Conservation (phyloP, 495 filamentous ascomycete species). For the Hypomontagnella monticulosa region DNA sequence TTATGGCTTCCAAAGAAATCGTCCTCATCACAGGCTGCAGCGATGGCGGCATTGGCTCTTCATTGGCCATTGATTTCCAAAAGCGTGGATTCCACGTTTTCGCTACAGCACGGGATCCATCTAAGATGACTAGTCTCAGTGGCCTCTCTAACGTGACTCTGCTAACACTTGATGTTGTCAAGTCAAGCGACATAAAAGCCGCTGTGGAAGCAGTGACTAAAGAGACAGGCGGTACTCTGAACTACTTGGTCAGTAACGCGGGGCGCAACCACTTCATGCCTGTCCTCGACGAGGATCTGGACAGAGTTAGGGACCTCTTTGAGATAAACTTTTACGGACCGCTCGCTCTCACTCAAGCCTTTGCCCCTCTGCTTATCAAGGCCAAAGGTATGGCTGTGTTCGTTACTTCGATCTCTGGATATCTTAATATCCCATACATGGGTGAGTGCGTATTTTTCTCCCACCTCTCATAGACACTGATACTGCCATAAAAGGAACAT, state of each 20-base stretch:
- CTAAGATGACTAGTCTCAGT: constrained; percentile 42
- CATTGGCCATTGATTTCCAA: too few relatives aligned
- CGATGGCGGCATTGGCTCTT: too few relatives aligned
- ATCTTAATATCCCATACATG: constrained; percentile 52
- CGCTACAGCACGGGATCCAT: constrained; percentile 50
- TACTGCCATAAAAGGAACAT: constrained; percentile 44
- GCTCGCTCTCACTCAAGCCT: constrained; percentile 52
- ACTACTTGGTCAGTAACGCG: constrained; percentile 58
- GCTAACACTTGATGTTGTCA: constrained; percentile 38
- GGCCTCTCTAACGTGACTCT: constrained; percentile 40
- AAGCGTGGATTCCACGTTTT: constrained; percentile 50
- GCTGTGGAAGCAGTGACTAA: constrained; percentile 25
- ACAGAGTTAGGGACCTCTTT: constrained; percentile 46
- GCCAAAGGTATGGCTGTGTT: constrained; percentile 58
- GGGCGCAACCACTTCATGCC: constrained; percentile 46
- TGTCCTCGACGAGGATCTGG: constrained; percentile 36
- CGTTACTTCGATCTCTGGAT: constrained; percentile 56
- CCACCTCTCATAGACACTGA: neutral
- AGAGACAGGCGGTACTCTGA: constrained; percentile 47
- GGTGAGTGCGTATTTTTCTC: constrained; percentile 35
- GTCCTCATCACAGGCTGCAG: too few relatives aligned
- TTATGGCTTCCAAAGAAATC: too few relatives aligned
- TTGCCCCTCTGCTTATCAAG: constrained; percentile 54
- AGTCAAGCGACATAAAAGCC: constrained; percentile 20
- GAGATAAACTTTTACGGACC: constrained; percentile 56